Percentiles rank a stretch among this genome's conserved stretches.
phyloP scores from a whole-genome alignment of 805 yeast species.

The Hermanozyma aechmeae region DNA sequence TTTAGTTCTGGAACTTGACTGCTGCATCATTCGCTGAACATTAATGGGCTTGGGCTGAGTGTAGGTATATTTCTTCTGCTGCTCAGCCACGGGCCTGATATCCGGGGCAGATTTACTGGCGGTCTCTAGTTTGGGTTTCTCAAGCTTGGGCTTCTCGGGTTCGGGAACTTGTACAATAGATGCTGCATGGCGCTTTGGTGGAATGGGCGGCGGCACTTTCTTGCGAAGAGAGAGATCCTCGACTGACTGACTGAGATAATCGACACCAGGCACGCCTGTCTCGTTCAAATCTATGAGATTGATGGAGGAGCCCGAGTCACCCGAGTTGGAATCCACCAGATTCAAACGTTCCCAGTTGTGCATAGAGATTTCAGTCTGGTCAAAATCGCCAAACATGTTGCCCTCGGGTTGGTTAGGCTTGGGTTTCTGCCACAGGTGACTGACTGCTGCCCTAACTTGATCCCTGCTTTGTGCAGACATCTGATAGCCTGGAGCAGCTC shows the following conservation, averaged over 20 bases:
- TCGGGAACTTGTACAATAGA: too few relatives aligned
- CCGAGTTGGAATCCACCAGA: background rate
- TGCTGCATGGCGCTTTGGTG: constrained; percentile 9
- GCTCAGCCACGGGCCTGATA: background rate
- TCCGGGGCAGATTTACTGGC: constrained; percentile 1
- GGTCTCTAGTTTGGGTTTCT: constrained; percentile 2
- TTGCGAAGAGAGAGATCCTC: constrained; percentile 14
- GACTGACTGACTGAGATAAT: constrained; percentile 8
- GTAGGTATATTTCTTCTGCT: constrained; percentile 20
- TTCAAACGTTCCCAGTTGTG: constrained; percentile 19
- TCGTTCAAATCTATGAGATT: constrained; percentile 1
- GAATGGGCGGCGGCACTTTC: constrained; percentile 10
- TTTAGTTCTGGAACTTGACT: constrained; percentile 2
- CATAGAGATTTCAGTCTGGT: constrained; percentile 20
- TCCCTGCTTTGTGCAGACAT: constrained; percentile 12
- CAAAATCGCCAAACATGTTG: constrained; percentile 28
- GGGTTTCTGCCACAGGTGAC: constrained; percentile 8
- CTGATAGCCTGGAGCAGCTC: constrained; percentile 3
- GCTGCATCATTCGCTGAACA: constrained; percentile 23
- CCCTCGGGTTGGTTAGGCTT: constrained; percentile 6
- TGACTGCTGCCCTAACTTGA: constrained; percentile 9
- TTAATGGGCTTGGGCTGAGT: constrained; percentile 32
- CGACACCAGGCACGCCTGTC: constrained; percentile 1
- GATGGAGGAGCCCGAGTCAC: too few relatives aligned
- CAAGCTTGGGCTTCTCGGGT: too few relatives aligned